phyloP scores from a whole-genome alignment of 2,329 filamentous ascomycete genomes.

The Escovopsis weberi region DNA sequence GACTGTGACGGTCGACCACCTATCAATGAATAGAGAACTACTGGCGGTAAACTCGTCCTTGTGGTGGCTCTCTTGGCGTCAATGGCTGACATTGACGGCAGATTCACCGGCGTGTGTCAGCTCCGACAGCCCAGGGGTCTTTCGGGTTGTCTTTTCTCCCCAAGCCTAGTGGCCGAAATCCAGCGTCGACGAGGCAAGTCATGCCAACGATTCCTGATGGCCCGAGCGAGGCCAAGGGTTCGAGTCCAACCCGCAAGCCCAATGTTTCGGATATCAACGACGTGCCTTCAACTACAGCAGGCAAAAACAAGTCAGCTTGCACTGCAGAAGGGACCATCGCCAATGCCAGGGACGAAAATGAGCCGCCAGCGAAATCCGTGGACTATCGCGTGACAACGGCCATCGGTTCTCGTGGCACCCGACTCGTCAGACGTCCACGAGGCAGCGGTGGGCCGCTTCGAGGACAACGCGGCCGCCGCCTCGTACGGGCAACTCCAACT shows the following conservation, averaged over 20 bases:
- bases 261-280: not conserved
- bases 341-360: conserved; percentile 4
- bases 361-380: conserved; percentile 3
- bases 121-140: conserved; percentile 9
- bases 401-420: conserved; percentile 5
- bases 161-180: conserved; percentile 8
- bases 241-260: not conserved
- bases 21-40: not conserved
- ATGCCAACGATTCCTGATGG: conserved; percentile 1
- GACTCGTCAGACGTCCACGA: conserved; percentile 14
- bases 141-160: conserved; percentile 12
- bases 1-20: not conserved
- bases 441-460: conserved; percentile 12
- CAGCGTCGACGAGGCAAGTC: conserved; percentile 3
- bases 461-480: conserved; percentile 14
- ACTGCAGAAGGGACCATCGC: not conserved
- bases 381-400: not conserved
- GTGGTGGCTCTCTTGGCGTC: not conserved
- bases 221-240: conserved; percentile 1
- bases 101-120: conserved; percentile 14
- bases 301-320: not conserved
- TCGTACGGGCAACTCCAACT: not conserved
- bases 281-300: not conserved
- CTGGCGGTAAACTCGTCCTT: conserved; percentile 3
- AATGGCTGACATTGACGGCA: not conserved